Conservation (phyloP, 1,284 basidiomycete genomes). For the Phlebopus sp. region DNA sequence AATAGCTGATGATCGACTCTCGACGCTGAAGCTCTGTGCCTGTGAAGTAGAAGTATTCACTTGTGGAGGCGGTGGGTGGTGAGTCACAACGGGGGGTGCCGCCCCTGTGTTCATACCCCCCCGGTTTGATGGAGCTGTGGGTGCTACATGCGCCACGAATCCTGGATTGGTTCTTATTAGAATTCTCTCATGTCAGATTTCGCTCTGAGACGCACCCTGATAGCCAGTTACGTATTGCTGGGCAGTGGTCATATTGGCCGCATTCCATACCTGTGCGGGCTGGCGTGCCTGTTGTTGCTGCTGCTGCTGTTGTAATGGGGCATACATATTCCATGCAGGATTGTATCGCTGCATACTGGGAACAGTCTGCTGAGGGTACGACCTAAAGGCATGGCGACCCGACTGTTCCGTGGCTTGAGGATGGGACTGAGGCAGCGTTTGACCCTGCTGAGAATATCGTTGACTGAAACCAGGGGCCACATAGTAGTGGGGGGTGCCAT, state of each 20-base stretch:
- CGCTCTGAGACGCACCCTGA: too few relatives aligned
- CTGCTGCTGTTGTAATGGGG: constrained; percentile 7
- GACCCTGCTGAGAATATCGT: constrained; percentile 3
- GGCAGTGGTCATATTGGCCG: too few relatives aligned
- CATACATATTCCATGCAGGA: neutral
- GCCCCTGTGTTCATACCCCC: too few relatives aligned
- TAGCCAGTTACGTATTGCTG: too few relatives aligned
- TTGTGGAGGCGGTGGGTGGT: constrained; percentile 2
- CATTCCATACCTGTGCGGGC: too few relatives aligned
- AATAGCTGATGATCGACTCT: constrained; percentile 3
- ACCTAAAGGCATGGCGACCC: neutral
- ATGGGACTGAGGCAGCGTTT: neutral
- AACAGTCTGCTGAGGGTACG: constrained; percentile 15
- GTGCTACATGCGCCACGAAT: too few relatives aligned
- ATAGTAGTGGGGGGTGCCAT: constrained; percentile 9
- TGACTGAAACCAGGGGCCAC: neutral
- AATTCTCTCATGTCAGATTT: too few relatives aligned
- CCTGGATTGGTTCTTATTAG: too few relatives aligned
- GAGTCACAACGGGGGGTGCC: too few relatives aligned
- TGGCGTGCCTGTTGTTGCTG: too few relatives aligned
- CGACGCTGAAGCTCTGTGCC: neutral
- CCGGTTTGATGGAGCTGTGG: too few relatives aligned
- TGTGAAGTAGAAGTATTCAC: constrained; percentile 3
- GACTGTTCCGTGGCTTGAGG: constrained; percentile 7
- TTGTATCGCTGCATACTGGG: neutral